phyloP scores from a whole-genome alignment of 2,329 filamentous ascomycete species.

The Colletotrichum limetticola region DNA sequence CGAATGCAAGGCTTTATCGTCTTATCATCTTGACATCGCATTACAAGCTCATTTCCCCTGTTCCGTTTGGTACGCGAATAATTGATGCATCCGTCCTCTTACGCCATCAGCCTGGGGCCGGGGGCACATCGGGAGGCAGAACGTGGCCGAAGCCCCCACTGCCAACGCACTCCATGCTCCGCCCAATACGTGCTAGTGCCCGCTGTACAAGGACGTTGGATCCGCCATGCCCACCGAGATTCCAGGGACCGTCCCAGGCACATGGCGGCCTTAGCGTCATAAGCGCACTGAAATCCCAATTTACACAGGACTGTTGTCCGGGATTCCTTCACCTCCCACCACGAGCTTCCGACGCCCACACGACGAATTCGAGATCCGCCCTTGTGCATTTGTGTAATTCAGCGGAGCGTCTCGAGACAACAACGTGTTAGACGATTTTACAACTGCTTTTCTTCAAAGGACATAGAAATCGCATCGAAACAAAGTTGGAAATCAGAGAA shows the following conservation, averaged over 20 bases:
- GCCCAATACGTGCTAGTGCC: conserved; percentile 25
- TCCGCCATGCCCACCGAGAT: conserved; percentile 29
- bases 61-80: no score
- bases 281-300: conserved; percentile 25
- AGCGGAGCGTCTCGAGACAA: background rate
- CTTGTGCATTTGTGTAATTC: conserved; percentile 5
- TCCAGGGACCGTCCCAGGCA: conserved; percentile 30
- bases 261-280: conserved; percentile 21
- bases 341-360: conserved; percentile 16
- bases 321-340: conserved; percentile 25
- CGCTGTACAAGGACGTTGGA: conserved; percentile 1
- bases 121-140: background rate
- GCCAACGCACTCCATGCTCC: conserved; percentile 25
- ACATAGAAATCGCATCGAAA: background rate
- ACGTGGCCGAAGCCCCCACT: conserved; percentile 15
- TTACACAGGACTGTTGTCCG: conserved; percentile 17
- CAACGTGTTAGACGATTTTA: background rate
- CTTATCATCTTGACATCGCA: background rate
- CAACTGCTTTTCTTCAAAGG: background rate
- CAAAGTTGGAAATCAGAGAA: background rate
- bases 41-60: conserved; percentile 11
- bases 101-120: conserved; percentile 5
- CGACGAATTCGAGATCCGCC: conserved; percentile 14
- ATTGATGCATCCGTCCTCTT: background rate
- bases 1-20: background rate